phyloP scores from a whole-genome alignment of 192 early-diverging fungal genomes.

The Tieghemiomyces parasiticus region DNA sequence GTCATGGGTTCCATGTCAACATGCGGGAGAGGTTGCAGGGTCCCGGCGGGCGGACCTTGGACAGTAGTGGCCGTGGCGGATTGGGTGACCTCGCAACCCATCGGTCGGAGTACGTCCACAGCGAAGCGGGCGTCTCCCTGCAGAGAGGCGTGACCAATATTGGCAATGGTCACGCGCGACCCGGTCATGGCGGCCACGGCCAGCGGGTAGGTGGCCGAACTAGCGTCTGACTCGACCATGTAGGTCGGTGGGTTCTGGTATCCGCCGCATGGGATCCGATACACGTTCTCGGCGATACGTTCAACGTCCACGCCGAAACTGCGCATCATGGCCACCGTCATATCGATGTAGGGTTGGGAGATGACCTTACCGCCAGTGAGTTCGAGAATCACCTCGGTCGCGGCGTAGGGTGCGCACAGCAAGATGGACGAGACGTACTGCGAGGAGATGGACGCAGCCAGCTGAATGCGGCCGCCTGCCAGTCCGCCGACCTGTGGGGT shows the following conservation, averaged over 20 bases:
- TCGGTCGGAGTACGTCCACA: constrained; percentile 71
- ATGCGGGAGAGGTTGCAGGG: constrained; percentile 46
- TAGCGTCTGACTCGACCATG: constrained; percentile 89
- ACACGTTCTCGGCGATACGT: constrained; percentile 58
- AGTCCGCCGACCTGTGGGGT: constrained; percentile 52
- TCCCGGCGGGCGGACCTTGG: constrained; percentile 57
- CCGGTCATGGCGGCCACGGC: constrained; percentile 96
- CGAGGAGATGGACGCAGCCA: constrained; percentile 87
- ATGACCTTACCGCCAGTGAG: constrained; percentile 88
- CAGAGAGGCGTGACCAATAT: constrained; percentile 82
- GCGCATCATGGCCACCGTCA: constrained; percentile 98
- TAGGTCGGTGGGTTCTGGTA: constrained; percentile 79
- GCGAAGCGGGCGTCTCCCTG: constrained; percentile 90
- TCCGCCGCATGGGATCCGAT: constrained; percentile 58
- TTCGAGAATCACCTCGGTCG: constrained; percentile 56
- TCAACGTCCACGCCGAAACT: constrained; percentile 77
- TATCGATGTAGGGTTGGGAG: constrained; percentile 97
- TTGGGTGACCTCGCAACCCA: constrained; percentile 88
- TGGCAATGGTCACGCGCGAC: constrained; percentile 67
- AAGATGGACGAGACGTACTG: constrained; percentile 98
- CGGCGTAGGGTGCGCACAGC: constrained; percentile 88
- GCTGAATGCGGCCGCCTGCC: constrained; percentile 70
- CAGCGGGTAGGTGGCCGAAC: constrained; percentile 92
- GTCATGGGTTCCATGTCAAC: constrained; percentile 99
- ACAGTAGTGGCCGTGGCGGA: constrained; percentile 83